Conservation (phyloP, 768 basidiomycete species). For the Mycena albidolilacea region DNA sequence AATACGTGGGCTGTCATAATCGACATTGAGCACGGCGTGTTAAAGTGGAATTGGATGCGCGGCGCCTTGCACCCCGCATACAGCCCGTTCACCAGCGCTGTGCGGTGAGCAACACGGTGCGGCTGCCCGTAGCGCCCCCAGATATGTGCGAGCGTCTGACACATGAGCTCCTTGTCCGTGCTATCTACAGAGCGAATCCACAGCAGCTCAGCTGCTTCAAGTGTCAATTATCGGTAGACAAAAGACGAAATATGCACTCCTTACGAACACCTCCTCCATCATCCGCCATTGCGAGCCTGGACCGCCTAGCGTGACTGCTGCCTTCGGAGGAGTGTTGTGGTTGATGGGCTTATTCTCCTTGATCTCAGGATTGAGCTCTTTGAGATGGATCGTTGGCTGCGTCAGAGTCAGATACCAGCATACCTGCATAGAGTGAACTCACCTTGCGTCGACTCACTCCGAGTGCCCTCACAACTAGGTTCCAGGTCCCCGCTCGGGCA, state of each 20-base stretch:
- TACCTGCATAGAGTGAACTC: constrained; percentile 32
- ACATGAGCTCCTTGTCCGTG: constrained; percentile 46
- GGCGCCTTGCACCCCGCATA: no score
- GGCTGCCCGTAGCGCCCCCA: constrained; percentile 48
- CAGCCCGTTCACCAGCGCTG: constrained; percentile 48
- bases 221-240: no score
- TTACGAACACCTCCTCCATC: constrained; percentile 66
- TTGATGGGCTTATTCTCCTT: constrained; percentile 59
- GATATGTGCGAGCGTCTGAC: constrained; percentile 47
- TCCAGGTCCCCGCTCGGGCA: constrained; percentile 69
- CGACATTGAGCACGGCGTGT: no score
- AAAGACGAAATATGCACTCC: no score
- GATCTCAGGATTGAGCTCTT: constrained; percentile 75
- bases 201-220: no score
- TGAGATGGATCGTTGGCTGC: constrained; percentile 73
- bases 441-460: constrained; percentile 81
- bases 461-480: constrained; percentile 73
- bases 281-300: constrained; percentile 98
- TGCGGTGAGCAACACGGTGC: constrained; percentile 53
- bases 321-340: constrained; percentile 59
- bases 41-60: no score
- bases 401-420: constrained; percentile 34
- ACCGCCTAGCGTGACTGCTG: constrained; percentile 81
- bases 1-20: no score
- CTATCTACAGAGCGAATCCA: neutral